Evolutionary conservation across 805 yeast genomes (phyloP).

Genomic region (Candida ponderosae): DNA sequence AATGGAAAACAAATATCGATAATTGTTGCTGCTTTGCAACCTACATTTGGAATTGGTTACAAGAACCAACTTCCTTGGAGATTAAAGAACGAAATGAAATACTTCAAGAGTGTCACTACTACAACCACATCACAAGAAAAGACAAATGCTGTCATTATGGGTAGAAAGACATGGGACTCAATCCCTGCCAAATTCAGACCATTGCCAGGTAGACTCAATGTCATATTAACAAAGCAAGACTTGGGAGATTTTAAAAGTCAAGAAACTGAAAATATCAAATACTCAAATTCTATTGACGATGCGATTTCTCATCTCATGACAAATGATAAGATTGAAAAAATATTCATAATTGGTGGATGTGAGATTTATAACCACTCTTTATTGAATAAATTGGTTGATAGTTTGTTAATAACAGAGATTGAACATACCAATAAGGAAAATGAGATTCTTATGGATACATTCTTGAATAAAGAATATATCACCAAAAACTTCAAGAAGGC

Average conservation of each 20-base stretch:
- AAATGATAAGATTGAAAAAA: conserved; percentile 35
- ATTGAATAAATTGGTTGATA: conserved; percentile 34
- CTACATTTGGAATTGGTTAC: conserved; percentile 77
- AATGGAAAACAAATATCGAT: conserved; percentile 38
- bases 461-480: conserved; percentile 34
- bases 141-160: conserved; percentile 85
- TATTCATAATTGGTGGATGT: conserved; percentile 90
- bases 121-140: conserved; percentile 24
- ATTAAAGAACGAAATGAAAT: conserved; percentile 75
- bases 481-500: conserved; percentile 28
- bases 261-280: conserved; percentile 16
- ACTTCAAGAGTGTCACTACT: conserved; percentile 69
- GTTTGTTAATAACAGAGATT: conserved; percentile 67
- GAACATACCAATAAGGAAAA: conserved; percentile 20
- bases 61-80: conserved; percentile 86
- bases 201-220: conserved; percentile 63
- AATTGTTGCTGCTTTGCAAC: conserved; percentile 81
- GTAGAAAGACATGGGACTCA: conserved; percentile 92
- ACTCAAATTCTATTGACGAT: conserved; percentile 34
- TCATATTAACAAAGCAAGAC: conserved; percentile 55
- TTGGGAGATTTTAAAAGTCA: conserved; percentile 8
- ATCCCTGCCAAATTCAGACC: conserved; percentile 85
- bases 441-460: conserved; percentile 57
- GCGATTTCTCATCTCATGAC: conserved; percentile 29
- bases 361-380: conserved; percentile 65